Base-by-base conservation (phyloP, 352 stramenopile species). In the Phytopythium kandeliae region DNA sequence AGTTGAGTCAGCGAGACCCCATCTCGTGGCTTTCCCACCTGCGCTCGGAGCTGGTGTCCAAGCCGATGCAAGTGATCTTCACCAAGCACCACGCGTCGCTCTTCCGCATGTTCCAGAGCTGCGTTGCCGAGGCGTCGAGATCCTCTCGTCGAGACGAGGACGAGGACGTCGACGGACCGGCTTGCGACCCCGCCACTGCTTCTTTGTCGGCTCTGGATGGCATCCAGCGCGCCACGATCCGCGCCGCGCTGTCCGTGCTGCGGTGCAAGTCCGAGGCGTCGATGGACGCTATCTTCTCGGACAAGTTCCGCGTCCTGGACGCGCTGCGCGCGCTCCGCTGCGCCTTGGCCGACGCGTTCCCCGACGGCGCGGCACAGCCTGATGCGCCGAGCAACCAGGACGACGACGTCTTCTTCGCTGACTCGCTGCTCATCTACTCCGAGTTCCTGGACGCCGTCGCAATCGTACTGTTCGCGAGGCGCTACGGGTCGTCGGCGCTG, bases 391-490 rank as follows among this genome's bases (percentile, higher is more conserved):
- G 12, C 19, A 30, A 45, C 6, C 25, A 54, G 7, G 43, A 36
- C 9, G 47, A 60, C 24, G 75, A 84, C 48, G 65, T 66, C 16
- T 89, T 85, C 57, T 71, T 84, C 38, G 55, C 76, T 12, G 62
- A 74, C 38, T 65, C 60, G n/a, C 51, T 53, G 36, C 49, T 86
- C 9, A 58, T 81, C 1, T 87, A 75, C 55, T 78, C 74, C 16
- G 71, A 86, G 45, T 85, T 85, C 56, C 34, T 79, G 17, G 76
- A 86, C 38, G 65, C 69, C 5, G 40, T 88, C 28, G 75, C 65
- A 2, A 62, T 67, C 48, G 58, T 82, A n/a, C 56, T 82, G 8
- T 78, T 70, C 44, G 61, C 62, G 2, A 78, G 75, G 24, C 71
- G 84, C 51, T 47, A 64, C 12, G 31, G 54, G 17, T 57, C 12